phyloP scores from a whole-genome alignment of 1,139 yeast genomes.

The Zygoascus meyerae region DNA sequence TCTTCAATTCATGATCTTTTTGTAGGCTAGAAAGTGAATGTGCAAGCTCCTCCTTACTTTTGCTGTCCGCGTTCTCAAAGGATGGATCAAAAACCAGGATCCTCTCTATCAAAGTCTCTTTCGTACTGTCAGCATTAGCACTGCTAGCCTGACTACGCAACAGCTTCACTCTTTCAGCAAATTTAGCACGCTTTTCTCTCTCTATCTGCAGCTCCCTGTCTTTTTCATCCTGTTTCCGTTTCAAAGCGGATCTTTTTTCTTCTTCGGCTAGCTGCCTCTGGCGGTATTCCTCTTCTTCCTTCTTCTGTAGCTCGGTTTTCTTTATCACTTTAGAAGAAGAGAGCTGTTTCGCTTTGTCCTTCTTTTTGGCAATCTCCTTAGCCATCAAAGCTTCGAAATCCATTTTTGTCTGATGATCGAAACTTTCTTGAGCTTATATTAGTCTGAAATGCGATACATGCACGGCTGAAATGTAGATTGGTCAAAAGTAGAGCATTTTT shows the following conservation, averaged over 20 bases:
- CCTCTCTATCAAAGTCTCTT: conserved; percentile 43
- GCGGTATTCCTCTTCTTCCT: conserved; percentile 21
- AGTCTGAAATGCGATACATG: too few relatives aligned
- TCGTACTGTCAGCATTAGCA: conserved; percentile 34
- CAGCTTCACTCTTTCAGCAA: conserved; percentile 14
- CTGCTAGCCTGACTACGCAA: conserved; percentile 16
- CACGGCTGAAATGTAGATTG: too few relatives aligned
- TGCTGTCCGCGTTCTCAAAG: conserved; percentile 43
- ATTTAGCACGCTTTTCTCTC: conserved; percentile 6
- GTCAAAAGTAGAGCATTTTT: too few relatives aligned
- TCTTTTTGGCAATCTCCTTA: conserved; percentile 33
- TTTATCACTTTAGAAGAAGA: conserved; percentile 23
- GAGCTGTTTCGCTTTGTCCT: conserved; percentile 16
- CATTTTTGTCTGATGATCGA: conserved; percentile 19
- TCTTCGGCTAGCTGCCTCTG: conserved; percentile 21
- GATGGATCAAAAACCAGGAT: conserved; percentile 41
- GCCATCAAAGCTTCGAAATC: conserved; percentile 31
- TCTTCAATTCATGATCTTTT: conserved; percentile 27
- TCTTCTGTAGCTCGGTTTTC: conserved; percentile 16
- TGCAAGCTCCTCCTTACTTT: conserved; percentile 30
- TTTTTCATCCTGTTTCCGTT: conserved; percentile 16
- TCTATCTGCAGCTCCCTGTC: conserved; percentile 17
- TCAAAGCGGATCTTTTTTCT: conserved; percentile 11
- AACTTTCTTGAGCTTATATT: too few relatives aligned
- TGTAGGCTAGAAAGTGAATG: conserved; percentile 23